Evolutionary conservation across 192 early-diverging fungal species (phyloP).

Genomic region (Coemansia erecta): DNA sequence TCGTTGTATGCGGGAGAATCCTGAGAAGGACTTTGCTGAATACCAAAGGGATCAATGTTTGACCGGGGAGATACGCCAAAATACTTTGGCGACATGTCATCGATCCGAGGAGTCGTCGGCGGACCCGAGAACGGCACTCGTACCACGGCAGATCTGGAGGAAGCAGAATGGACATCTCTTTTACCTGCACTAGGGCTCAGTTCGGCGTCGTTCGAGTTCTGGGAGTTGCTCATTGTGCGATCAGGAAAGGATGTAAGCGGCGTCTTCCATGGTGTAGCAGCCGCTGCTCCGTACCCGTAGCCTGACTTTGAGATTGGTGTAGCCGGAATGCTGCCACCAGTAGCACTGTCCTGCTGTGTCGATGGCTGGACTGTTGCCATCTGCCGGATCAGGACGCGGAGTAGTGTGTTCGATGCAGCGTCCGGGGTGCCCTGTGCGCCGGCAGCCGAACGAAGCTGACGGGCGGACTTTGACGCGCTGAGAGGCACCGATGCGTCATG

Average conservation of each 20-base stretch:
- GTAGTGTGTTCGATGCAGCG: conserved; percentile 21
- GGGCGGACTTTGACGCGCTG: conserved; percentile 33
- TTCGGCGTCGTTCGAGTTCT: background rate
- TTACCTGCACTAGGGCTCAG: background rate
- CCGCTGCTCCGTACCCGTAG: background rate
- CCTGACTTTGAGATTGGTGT: conserved; percentile 2
- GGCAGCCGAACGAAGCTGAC: conserved; percentile 18
- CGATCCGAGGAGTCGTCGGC: conserved; percentile 32
- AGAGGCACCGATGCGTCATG: conserved; percentile 15
- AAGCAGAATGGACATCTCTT: background rate
- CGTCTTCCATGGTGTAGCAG: conserved; percentile 16
- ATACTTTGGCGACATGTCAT: background rate
- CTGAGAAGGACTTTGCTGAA: too few relatives aligned
- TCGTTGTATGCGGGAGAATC: conserved; percentile 7
- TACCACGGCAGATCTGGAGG: background rate
- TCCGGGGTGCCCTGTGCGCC: conserved; percentile 20
- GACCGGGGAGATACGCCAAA: background rate
- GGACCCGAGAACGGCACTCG: conserved; percentile 38
- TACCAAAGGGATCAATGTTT: too few relatives aligned
- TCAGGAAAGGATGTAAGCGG: conserved; percentile 13
- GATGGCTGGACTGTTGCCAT: conserved; percentile 19
- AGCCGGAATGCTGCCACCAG: background rate
- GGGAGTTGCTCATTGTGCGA: background rate
- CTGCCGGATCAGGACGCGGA: conserved; percentile 39
- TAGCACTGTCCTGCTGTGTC: background rate